Evolutionary conservation across 2,329 filamentous ascomycete species (phyloP).

Genomic region (Aspergillus sp.): DNA sequence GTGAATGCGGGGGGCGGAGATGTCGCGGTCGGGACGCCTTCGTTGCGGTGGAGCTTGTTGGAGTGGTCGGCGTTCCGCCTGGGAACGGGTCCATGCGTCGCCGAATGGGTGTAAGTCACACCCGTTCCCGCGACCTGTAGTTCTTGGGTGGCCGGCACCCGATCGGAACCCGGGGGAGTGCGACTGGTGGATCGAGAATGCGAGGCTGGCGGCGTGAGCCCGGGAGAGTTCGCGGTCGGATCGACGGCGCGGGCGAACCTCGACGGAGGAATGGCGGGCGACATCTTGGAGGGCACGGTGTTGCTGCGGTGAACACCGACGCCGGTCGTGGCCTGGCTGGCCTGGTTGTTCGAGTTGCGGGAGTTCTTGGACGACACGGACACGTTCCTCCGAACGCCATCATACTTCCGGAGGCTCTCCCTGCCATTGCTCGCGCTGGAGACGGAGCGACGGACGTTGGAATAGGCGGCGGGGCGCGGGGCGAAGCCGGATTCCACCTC

Average conservation of each 20-base stretch:
- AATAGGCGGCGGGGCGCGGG: conserved; percentile 42
- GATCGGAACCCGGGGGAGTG: conserved; percentile 14
- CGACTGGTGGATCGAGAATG: conserved; percentile 23
- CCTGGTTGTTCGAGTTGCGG: conserved; percentile 59
- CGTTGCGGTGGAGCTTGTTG: conserved; percentile 10
- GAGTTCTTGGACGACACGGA: conserved; percentile 89
- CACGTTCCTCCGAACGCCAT: conserved; percentile 69
- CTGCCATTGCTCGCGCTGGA: conserved; percentile 85
- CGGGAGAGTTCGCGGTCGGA: conserved; percentile 36
- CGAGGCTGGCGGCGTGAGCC: conserved; percentile 20
- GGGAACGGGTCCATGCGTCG: conserved; percentile 24
- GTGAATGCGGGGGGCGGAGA: conserved; percentile 38
- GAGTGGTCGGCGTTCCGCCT: conserved; percentile 11
- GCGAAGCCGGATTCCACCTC: conserved; percentile 58
- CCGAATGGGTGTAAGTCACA: conserved; percentile 20
- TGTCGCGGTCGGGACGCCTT: conserved; percentile 42
- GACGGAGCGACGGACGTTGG: conserved; percentile 58
- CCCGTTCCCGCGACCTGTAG: conserved; percentile 10
- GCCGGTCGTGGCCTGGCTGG: conserved; percentile 53
- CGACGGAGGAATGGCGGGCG: conserved; percentile 58
- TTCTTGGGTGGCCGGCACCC: conserved; percentile 7
- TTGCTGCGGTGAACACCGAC: conserved; percentile 69
- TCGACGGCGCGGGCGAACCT: conserved; percentile 55
- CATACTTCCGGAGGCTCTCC: conserved; percentile 74
- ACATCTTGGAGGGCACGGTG: conserved; percentile 85